Percentiles rank a stretch among this genome's conserved stretches.
phyloP scores from a whole-genome alignment of 345 rosid genomes.

The Erucastrum elatum region DNA sequence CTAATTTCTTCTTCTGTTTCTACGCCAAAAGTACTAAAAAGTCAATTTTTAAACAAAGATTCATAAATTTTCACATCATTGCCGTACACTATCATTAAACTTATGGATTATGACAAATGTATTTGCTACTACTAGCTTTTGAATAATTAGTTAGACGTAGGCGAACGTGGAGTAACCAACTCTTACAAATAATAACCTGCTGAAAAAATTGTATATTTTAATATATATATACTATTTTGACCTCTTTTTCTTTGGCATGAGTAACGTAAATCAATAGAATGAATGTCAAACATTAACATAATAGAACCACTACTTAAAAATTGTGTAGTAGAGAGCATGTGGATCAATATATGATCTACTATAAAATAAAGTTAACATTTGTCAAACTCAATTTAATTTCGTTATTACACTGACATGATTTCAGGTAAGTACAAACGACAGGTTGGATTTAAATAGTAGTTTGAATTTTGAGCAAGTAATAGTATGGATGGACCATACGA shows the following conservation, averaged over 20 bases:
- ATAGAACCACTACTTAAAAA: background rate
- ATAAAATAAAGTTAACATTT: background rate
- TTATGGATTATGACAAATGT: background rate
- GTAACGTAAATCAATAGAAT: background rate
- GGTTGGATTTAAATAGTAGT: slow-evolving; percentile 15
- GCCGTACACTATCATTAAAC: slow-evolving; percentile 10
- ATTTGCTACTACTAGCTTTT: background rate
- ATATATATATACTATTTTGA: too few relatives aligned
- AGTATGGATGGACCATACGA: slow-evolving; percentile 12
- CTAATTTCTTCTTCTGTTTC: slow-evolving; percentile 27
- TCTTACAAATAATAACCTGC: background rate
- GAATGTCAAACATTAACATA: background rate
- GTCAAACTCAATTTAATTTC: background rate
- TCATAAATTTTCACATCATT: slow-evolving; percentile 27
- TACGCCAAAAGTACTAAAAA: slow-evolving; percentile 10
- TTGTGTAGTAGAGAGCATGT: background rate
- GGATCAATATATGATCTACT: background rate
- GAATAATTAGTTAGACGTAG: background rate
- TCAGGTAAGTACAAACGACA: slow-evolving; percentile 15
- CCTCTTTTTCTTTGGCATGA: too few relatives aligned
- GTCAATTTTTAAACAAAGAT: background rate
- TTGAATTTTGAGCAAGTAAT: slow-evolving; percentile 4
- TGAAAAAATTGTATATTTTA: too few relatives aligned
- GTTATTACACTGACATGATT: slow-evolving; percentile 3
- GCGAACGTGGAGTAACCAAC: background rate